Evolutionary conservation across 2,329 filamentous ascomycete genomes (phyloP).

Genomic region (Phaeoacremonium minimum): DNA sequence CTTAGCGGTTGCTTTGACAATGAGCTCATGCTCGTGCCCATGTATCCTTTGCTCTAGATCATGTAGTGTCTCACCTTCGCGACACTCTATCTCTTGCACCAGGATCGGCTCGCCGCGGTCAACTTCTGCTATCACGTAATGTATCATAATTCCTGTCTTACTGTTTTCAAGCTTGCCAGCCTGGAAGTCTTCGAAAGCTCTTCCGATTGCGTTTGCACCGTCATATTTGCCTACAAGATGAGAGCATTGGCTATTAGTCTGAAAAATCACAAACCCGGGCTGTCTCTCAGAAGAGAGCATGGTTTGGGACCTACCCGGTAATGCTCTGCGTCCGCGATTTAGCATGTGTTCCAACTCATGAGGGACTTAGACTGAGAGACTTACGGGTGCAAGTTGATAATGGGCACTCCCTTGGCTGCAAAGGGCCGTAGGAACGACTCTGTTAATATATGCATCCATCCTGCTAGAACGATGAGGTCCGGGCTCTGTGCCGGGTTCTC

Average conservation of each 20-base stretch:
- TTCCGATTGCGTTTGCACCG: slow-evolving; percentile 71
- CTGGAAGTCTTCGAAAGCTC: slow-evolving; percentile 71
- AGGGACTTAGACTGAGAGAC: too few species aligned
- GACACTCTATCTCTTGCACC: slow-evolving; percentile 62
- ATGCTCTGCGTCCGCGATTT: too few species aligned
- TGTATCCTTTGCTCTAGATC: slow-evolving; percentile 72
- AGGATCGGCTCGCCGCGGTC: slow-evolving; percentile 75
- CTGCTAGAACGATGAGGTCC: slow-evolving; percentile 74
- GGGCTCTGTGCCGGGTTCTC: slow-evolving; percentile 58
- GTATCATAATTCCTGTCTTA: slow-evolving; percentile 82
- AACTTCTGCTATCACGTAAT: slow-evolving; percentile 77
- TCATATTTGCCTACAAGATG: slow-evolving; percentile 62
- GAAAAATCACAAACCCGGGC: too few species aligned
- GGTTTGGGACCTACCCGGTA: too few species aligned
- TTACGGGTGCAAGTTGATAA: slow-evolving; percentile 84
- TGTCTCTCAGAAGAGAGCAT: too few species aligned
- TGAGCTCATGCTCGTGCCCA: slow-evolving; percentile 68
- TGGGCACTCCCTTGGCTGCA: slow-evolving; percentile 53
- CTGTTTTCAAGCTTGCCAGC: slow-evolving; percentile 58
- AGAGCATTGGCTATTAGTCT: not conserved
- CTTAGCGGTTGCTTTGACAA: slow-evolving; percentile 67
- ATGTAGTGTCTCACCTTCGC: slow-evolving; percentile 58
- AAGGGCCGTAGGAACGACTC: slow-evolving; percentile 66
- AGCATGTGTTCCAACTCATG: too few species aligned
- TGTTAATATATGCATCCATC: slow-evolving; percentile 84